These are phyloP conservation scores for Hemileccinum rubropunctum DNA, from an alignment of 768 basidiomycete species.

Conservation along the genomic window DNA sequence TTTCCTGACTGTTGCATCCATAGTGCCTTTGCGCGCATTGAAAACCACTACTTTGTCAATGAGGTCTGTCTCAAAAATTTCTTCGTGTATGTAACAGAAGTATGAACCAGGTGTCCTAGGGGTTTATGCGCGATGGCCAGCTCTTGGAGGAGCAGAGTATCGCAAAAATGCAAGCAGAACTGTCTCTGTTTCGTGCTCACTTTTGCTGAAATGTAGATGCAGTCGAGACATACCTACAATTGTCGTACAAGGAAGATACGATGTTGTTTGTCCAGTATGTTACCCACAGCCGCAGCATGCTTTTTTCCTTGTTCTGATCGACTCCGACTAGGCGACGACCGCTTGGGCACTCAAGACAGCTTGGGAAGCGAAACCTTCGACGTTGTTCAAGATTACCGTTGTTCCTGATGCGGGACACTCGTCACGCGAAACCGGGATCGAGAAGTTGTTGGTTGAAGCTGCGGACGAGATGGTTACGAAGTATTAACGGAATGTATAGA, in stretches of 20 bases:
- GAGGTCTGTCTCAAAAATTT: conserved; percentile 41
- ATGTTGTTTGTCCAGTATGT: conserved; percentile 81
- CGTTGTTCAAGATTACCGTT: conserved; percentile 46
- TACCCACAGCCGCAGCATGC: conserved; percentile 1
- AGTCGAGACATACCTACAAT: conserved; percentile 87
- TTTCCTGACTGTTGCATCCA: not conserved
- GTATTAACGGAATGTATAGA: conserved; percentile 9
- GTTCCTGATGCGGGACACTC: conserved; percentile 90
- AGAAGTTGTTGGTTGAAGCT: conserved; percentile 68
- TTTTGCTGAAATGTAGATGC: conserved; percentile 4
- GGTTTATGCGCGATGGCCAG: conserved; percentile 88
- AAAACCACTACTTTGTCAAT: conserved; percentile 90
- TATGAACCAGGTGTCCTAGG: conserved; percentile 38
- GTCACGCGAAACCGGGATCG: conserved; percentile 67
- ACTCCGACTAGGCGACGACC: conserved; percentile 60
- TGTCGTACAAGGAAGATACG: conserved; percentile 85
- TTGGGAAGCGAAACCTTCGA: conserved; percentile 68
- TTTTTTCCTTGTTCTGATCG: not conserved
- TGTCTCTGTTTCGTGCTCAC: not conserved
- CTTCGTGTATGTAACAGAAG: not conserved
- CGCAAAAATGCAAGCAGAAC: conserved; percentile 70
- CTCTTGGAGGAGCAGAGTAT: conserved; percentile 80
- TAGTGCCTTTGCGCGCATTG: conserved; percentile 84
- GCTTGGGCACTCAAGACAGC: conserved; percentile 79
- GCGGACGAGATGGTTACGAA: conserved; percentile 27